phyloP scores from a whole-genome alignment of 2,329 filamentous ascomycete species.

The Tolypocladium tropicale region DNA sequence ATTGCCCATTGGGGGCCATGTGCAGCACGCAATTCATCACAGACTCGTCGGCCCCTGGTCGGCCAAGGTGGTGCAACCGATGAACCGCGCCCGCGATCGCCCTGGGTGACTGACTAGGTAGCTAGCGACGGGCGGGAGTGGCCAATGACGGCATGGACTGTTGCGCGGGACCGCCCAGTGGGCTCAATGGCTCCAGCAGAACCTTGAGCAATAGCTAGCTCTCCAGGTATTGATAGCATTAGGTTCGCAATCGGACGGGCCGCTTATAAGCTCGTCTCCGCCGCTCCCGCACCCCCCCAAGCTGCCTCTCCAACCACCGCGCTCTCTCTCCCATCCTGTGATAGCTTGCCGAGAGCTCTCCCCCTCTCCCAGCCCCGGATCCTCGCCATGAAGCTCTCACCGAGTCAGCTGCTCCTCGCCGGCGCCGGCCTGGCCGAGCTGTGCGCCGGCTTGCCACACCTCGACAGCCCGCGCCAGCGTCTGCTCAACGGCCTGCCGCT shows the following conservation, averaged over 20 bases:
- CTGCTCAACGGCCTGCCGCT: slow-evolving; percentile 39
- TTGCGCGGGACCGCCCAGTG: neutral
- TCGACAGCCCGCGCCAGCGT: slow-evolving; percentile 45
- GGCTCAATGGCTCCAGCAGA: neutral
- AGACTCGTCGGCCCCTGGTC: neutral
- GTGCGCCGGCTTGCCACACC: slow-evolving; percentile 15
- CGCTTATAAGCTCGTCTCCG: neutral
- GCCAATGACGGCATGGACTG: neutral
- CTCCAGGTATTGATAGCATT: too few species aligned
- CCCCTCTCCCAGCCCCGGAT: neutral
- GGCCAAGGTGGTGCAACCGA: neutral
- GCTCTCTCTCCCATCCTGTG: neutral
- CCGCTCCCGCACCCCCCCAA: neutral
- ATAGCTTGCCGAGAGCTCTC: neutral
- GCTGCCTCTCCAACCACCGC: neutral
- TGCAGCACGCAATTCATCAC: neutral
- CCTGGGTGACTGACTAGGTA: neutral
- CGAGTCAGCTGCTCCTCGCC: slow-evolving; percentile 14
- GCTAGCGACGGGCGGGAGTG: neutral
- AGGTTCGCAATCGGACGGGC: neutral
- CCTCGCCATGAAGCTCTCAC: slow-evolving; percentile 16
- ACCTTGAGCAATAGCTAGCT: neutral
- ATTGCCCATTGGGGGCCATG: neutral
- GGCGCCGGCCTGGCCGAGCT: slow-evolving; percentile 11
- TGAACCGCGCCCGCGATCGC: neutral